Conservation (phyloP, 2,329 filamentous ascomycete species). For the Sporothrix brasiliensis region DNA sequence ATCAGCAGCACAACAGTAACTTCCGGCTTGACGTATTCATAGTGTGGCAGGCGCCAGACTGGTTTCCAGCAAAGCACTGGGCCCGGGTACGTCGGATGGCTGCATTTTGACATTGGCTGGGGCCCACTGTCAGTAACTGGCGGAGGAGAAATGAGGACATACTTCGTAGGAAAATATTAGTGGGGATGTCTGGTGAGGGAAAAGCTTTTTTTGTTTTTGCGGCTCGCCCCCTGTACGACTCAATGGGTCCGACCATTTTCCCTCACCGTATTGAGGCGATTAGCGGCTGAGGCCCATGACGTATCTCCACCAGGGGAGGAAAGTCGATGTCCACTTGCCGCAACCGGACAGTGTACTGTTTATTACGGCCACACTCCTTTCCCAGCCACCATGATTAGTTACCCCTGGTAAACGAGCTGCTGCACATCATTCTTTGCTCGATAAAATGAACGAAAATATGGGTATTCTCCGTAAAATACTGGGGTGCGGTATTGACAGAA, state of each 20-base stretch:
- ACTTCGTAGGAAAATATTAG: not conserved
- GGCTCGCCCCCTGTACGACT: not conserved
- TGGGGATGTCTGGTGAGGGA: not conserved
- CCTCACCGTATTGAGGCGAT: conserved; percentile 13
- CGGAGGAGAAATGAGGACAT: not conserved
- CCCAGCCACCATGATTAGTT: conserved; percentile 18
- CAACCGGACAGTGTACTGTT: conserved; percentile 8
- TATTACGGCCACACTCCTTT: not conserved
- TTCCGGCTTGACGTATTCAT: too few species aligned
- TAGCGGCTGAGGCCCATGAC: conserved; percentile 24
- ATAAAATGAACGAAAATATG: conserved; percentile 8
- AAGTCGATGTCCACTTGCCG: conserved; percentile 21
- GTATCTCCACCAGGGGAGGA: conserved; percentile 24
- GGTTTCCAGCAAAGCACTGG: not conserved
- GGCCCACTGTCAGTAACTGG: not conserved
- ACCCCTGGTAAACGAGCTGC: not conserved
- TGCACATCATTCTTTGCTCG: conserved; percentile 23
- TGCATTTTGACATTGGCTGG: conserved; percentile 23
- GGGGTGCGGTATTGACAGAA: not conserved
- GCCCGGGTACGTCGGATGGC: conserved; percentile 28
- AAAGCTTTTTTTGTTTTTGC: not conserved
- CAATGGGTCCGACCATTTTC: not conserved
- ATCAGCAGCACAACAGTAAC: too few species aligned
- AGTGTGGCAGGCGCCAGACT: not conserved
- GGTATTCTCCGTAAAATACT: conserved; percentile 19